These are phyloP conservation scores for Talaromyces pinophilus DNA, from an alignment of 2,329 filamentous ascomycete species.

Conservation along the genomic window DNA sequence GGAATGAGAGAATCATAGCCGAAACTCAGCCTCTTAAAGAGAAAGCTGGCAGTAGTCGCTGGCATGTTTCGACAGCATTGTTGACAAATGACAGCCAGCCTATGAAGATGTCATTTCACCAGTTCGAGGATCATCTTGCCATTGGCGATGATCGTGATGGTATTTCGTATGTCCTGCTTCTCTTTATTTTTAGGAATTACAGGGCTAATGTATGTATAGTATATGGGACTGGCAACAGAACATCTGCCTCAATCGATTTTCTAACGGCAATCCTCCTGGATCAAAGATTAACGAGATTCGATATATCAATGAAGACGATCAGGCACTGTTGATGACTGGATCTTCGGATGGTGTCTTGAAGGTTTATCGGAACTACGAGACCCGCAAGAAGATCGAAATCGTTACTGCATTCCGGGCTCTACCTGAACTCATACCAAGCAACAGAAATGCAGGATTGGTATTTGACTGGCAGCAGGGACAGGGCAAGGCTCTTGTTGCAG, in stretches of 20 bases:
- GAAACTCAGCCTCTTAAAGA: conserved; percentile 94
- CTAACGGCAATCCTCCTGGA: conserved; percentile 87
- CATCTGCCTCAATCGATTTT: conserved; percentile 76
- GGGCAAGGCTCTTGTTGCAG: conserved; percentile 89
- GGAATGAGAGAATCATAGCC: conserved; percentile 88
- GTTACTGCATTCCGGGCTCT: conserved; percentile 89
- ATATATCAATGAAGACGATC: conserved; percentile 98
- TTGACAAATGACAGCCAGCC: conserved; percentile 90
- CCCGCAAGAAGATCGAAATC: conserved; percentile 72
- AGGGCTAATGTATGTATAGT: conserved; percentile 36
- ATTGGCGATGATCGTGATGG: conserved; percentile 92
- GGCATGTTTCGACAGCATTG: conserved; percentile 80
- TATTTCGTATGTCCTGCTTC: conserved; percentile 56
- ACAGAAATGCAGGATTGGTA: conserved; percentile 90
- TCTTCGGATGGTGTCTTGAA: conserved; percentile 94
- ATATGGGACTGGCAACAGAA: conserved; percentile 93
- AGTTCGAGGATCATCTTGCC: conserved; percentile 94
- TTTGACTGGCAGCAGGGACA: conserved; percentile 99
- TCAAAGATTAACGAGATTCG: conserved; percentile 93
- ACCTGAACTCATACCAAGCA: conserved; percentile 90
- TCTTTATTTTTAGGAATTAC: neutral
- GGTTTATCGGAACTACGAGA: conserved; percentile 90
- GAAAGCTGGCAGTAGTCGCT: conserved; percentile 78
- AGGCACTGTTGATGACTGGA: conserved; percentile 89
- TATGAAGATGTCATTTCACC: conserved; percentile 91